Evolutionary conservation across 768 basidiomycete species (phyloP).

Genomic region (Psilocybe cyanescens): DNA sequence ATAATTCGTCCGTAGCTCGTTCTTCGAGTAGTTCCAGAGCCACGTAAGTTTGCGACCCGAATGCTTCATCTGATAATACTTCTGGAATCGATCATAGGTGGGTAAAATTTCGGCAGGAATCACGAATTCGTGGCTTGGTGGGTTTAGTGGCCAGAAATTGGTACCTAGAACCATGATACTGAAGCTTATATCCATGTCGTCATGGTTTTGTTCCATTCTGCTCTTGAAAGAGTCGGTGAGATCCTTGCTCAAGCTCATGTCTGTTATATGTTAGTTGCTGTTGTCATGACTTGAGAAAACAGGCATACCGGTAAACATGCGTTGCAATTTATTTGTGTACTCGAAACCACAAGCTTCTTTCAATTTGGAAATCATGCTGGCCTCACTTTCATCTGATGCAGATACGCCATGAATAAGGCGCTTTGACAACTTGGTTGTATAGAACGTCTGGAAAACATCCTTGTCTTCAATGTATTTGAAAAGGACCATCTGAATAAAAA

Average conservation of each 20-base stretch:
- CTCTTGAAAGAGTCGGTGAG: constrained; percentile 94
- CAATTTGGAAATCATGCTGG: constrained; percentile 97
- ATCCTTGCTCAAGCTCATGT: constrained; percentile 95
- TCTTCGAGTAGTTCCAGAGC: constrained; percentile 98
- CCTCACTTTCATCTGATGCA: constrained; percentile 94
- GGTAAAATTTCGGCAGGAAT: constrained; percentile 87
- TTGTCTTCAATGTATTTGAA: constrained; percentile 99
- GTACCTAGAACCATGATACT: constrained; percentile 93
- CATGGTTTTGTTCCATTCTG: constrained; percentile 85
- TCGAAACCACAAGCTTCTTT: constrained; percentile 98
- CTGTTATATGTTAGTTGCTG: constrained; percentile 39
- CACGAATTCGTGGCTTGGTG: constrained; percentile 83
- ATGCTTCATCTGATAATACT: constrained; percentile 93
- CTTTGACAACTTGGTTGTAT: constrained; percentile 91
- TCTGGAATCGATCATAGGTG: constrained; percentile 89
- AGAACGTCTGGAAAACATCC: constrained; percentile 98
- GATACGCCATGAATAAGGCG: constrained; percentile 91
- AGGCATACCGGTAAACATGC: constrained; percentile 90
- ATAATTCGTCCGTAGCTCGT: constrained; percentile 93
- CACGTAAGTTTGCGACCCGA: constrained; percentile 95
- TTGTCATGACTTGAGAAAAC: background rate
- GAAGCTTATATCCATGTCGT: constrained; percentile 89
- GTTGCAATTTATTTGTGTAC: constrained; percentile 93
- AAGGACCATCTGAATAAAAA: constrained; percentile 78
- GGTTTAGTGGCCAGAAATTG: constrained; percentile 93